These are phyloP conservation scores for Epichloe gansuensis DNA, from an alignment of 2,329 filamentous ascomycete species.

Conservation along the genomic window DNA sequence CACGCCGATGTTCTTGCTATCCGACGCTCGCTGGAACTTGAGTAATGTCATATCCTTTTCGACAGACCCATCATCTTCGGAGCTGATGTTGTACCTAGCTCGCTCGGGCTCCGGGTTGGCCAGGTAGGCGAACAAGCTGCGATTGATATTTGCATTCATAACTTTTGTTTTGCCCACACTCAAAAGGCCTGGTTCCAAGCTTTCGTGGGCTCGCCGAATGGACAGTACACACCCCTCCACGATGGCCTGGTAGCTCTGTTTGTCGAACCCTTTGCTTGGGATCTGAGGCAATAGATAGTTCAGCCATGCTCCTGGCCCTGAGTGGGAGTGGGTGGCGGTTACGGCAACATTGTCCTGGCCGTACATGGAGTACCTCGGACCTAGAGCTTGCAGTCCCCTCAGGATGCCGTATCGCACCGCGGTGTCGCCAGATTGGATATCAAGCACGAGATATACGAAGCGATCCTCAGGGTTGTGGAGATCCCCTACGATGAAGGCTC, in stretches of 20 bases:
- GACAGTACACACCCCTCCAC: conserved; percentile 73
- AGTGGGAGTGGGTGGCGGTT: conserved; percentile 82
- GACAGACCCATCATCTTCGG: conserved; percentile 28
- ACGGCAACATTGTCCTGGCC: conserved; percentile 72
- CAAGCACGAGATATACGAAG: conserved; percentile 78
- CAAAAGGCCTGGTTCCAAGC: conserved; percentile 43
- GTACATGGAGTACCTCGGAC: conserved; percentile 57
- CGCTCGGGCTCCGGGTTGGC: conserved; percentile 68
- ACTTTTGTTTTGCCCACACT: conserved; percentile 50
- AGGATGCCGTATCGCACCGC: conserved; percentile 75
- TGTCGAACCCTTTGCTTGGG: conserved; percentile 72
- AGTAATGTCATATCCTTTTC: conserved; percentile 73
- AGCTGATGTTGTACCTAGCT: conserved; percentile 41
- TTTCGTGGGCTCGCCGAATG: conserved; percentile 63
- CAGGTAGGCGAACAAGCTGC: conserved; percentile 73
- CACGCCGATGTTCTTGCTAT: conserved; percentile 64
- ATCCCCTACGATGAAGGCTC: conserved; percentile 75
- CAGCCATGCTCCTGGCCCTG: conserved; percentile 79
- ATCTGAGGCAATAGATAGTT: conserved; percentile 87
- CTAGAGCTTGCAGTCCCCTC: conserved; percentile 53
- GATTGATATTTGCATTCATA: conserved; percentile 63
- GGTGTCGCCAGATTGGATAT: conserved; percentile 75
- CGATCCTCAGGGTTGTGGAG: conserved; percentile 51
- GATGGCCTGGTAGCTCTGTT: conserved; percentile 74
- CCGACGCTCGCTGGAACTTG: conserved; percentile 56